These are phyloP conservation scores for Arabis hirsuta DNA, from an alignment of 345 rosid species.

Conservation along the genomic window DNA sequence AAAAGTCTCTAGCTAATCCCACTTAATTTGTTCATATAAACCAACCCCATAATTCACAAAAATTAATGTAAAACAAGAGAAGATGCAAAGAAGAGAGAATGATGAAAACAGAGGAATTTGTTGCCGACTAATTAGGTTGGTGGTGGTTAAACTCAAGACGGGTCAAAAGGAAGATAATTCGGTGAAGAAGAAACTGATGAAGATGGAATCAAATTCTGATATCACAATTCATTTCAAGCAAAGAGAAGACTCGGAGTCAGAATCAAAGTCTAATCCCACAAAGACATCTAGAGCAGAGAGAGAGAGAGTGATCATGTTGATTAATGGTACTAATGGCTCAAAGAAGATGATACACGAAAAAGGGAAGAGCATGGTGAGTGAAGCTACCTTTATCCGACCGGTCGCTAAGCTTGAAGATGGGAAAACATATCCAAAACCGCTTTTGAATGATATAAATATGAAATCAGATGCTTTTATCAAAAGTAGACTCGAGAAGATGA, in stretches of 20 bases:
- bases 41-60: conserved; percentile 8
- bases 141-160: conserved; percentile 35
- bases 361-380: conserved; percentile 17
- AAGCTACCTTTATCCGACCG: conserved; percentile 12
- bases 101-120: conserved; percentile 35
- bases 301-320: conserved; percentile 35
- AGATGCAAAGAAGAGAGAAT: conserved; percentile 31
- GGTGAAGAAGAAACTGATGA: conserved; percentile 31
- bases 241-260: conserved; percentile 40
- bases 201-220: conserved; percentile 41
- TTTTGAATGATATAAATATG: conserved; percentile 34
- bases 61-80: conserved; percentile 9
- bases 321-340: conserved; percentile 22
- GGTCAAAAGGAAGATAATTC: conserved; percentile 27
- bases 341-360: conserved; percentile 18
- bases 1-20: not conserved
- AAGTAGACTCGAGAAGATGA: conserved; percentile 39
- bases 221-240: conserved; percentile 40
- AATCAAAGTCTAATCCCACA: not conserved
- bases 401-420: conserved; percentile 12
- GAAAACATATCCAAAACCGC: conserved; percentile 21
- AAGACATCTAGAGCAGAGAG: conserved; percentile 10
- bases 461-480: conserved; percentile 38
- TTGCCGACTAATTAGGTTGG: conserved; percentile 21
- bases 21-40: conserved; percentile 26